These are phyloP conservation scores for Ambrosia artemisiifolia DNA, from an alignment of 129 eudicot species.

Conservation along the genomic window DNA sequence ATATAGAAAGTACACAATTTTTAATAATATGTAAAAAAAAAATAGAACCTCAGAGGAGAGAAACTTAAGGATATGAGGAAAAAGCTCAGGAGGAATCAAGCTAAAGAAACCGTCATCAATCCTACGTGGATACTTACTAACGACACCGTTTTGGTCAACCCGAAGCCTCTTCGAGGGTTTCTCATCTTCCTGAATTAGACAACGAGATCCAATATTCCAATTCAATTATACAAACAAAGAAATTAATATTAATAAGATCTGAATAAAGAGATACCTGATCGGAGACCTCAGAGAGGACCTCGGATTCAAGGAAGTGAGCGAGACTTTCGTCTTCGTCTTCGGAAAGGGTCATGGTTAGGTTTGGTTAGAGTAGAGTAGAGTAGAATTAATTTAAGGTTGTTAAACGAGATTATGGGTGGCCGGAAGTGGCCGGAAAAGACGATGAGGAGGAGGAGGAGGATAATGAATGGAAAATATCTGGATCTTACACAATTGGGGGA, in stretches of 20 bases:
- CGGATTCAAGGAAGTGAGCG: conserved; percentile 73
- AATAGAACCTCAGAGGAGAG: conserved; percentile 81
- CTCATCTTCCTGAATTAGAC: conserved; percentile 33
- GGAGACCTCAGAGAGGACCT: conserved; percentile 63
- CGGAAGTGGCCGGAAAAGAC: too few relatives aligned
- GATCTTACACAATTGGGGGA: too few relatives aligned
- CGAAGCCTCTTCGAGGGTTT: conserved; percentile 48
- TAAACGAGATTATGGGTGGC: too few relatives aligned
- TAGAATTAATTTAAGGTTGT: too few relatives aligned
- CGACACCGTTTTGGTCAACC: conserved; percentile 38
- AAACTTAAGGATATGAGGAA: conserved; percentile 78
- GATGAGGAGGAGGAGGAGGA: too few relatives aligned
- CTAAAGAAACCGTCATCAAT: conserved; percentile 67
- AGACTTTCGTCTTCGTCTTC: conserved; percentile 77
- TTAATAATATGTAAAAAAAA: conserved; percentile 1
- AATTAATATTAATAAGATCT: neutral
- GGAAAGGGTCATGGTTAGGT: conserved; percentile 45
- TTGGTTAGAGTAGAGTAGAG: too few relatives aligned
- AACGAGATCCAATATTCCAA: conserved; percentile 5
- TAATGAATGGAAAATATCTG: too few relatives aligned
- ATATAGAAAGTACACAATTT: neutral
- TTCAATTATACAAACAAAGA: conserved; percentile 12
- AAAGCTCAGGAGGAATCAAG: conserved; percentile 78
- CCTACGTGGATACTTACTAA: conserved; percentile 36
- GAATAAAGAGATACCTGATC: conserved; percentile 47